phyloP scores from a whole-genome alignment of 352 stramenopile genomes.

The Phytophthora vignae region DNA sequence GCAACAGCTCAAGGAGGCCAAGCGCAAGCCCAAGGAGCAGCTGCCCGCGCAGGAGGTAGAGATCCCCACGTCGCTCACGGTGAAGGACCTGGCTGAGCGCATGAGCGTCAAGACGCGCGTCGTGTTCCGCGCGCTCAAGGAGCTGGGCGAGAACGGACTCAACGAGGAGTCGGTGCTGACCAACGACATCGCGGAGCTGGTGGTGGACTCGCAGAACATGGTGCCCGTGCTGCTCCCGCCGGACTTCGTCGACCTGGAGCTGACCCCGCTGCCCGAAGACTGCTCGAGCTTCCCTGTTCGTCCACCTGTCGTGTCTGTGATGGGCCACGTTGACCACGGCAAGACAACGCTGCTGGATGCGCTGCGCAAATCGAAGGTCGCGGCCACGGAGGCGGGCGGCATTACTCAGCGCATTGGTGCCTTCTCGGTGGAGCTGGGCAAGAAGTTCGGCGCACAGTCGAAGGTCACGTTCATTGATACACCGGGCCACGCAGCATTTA shows the following conservation, averaged over 20 bases:
- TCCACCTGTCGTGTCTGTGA: constrained; percentile 98
- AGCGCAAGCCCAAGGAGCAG: constrained; percentile 46
- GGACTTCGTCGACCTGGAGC: constrained; percentile 84
- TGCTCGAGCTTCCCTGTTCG: constrained; percentile 74
- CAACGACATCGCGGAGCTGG: constrained; percentile 82
- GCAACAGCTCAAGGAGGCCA: constrained; percentile 61
- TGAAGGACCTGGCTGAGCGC: constrained; percentile 82
- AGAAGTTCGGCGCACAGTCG: constrained; percentile 67
- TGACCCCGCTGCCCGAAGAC: constrained; percentile 66
- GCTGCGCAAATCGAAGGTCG: constrained; percentile 92
- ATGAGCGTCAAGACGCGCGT: constrained; percentile 83
- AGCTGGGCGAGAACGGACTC: constrained; percentile 75
- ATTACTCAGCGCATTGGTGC: constrained; percentile 99
- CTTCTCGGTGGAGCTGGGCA: constrained; percentile 96
- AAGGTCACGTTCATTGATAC: constrained; percentile 99
- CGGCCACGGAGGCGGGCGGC: constrained; percentile 95
- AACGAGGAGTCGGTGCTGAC: constrained; percentile 77
- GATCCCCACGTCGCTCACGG: constrained; percentile 73
- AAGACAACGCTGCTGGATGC: constrained; percentile 99
- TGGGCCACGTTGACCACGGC: constrained; percentile 99
- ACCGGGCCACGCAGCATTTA: constrained; percentile 99
- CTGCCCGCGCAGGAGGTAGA: constrained; percentile 76
- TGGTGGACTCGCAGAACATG: constrained; percentile 87
- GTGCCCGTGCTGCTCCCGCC: constrained; percentile 83
- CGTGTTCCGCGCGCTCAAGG: constrained; percentile 67